A percentile compares a stretch with the other conserved stretches of the same genome.
Evolutionary conservation across 306 rosid genomes (phyloP).

Genomic region (Senna tora): DNA sequence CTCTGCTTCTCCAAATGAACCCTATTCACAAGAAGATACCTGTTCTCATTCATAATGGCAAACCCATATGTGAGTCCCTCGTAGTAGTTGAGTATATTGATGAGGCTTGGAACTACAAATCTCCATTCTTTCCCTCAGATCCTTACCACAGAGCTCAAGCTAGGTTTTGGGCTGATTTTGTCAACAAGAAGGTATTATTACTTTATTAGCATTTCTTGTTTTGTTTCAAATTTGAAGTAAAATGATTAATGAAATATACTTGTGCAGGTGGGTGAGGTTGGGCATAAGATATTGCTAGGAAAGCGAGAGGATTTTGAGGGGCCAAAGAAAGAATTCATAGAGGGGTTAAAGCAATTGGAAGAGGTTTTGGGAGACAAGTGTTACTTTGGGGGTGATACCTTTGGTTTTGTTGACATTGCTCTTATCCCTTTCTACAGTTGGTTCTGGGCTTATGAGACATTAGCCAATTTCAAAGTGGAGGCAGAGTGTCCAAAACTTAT

Average conservation of each 20-base stretch:
- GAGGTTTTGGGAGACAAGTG: conserved; percentile 42
- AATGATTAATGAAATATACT: neutral
- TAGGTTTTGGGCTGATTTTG: neutral
- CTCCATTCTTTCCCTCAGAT: conserved; percentile 36
- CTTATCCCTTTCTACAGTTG: conserved; percentile 39
- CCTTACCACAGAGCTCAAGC: conserved; percentile 26
- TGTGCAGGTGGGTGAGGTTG: conserved; percentile 30
- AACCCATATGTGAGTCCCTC: conserved; percentile 38
- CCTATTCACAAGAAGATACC: conserved; percentile 12
- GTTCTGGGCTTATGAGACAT: conserved; percentile 39
- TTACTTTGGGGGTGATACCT: conserved; percentile 47
- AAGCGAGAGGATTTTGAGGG: conserved; percentile 38
- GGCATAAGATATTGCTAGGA: conserved; percentile 20
- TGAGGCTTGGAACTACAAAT: conserved; percentile 32
- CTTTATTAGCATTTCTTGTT: neutral
- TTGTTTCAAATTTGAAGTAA: neutral
- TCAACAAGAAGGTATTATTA: neutral
- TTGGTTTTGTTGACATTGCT: conserved; percentile 52
- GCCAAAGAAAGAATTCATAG: conserved; percentile 41
- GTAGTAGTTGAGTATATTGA: conserved; percentile 35
- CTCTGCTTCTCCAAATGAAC: conserved; percentile 8
- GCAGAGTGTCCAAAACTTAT: conserved; percentile 43
- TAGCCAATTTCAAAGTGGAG: conserved; percentile 42
- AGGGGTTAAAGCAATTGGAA: conserved; percentile 43
- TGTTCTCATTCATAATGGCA: neutral